Base-by-base conservation (phyloP, 2,329 filamentous ascomycete genomes). In the Westerdykella sp. region DNA sequence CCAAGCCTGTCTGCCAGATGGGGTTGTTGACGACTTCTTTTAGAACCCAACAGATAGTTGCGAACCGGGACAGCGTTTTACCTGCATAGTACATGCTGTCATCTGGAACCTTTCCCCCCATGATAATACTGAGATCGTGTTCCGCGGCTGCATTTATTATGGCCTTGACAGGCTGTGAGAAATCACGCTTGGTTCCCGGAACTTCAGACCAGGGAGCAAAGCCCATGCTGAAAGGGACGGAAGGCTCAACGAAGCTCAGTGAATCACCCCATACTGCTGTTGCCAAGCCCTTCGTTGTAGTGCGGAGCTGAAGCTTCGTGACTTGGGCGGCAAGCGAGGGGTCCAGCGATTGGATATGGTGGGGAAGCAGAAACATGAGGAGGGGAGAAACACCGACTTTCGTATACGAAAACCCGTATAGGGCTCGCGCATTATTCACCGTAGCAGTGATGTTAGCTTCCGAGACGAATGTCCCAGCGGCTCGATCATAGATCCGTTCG, bases 61-160 rank as follows among this genome's bases (percentile, higher is more conserved):
- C 72, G 40, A 73, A 71, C 40, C 58, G 65, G 2, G 60, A 55
- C 2, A 69, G 51, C 0, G 62, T 60, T 50, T 74, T 97, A 54
- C 93, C 93, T 54, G 85, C 86, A 66, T 84, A 96, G 67, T 97
- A 97, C 81, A 95, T 90, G 31, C 88, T 95, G 61, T 91, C 79
- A 30, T 87, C 72, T 50, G 93, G 79, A 5, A 81, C 80, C 58
- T 93, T 83, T 0, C 72, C 70, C n/a, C 73, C 66, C 66, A 96
- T 87, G 60, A 89, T 77, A 66, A 93, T 83, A 1, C 79, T 76
- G 1, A 95, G 71, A 63, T 98, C 93, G 15, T 74, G 76, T n/a
- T 75, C 72, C 1, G 87, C 85, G 7, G 82, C 73, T 1, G 75
- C 71, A 30, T 71, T 69, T 43, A 94, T 84, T 2, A 72, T 69